Base-by-base conservation (phyloP, 441 rosid species). In the Brassica hybrid region DNA sequence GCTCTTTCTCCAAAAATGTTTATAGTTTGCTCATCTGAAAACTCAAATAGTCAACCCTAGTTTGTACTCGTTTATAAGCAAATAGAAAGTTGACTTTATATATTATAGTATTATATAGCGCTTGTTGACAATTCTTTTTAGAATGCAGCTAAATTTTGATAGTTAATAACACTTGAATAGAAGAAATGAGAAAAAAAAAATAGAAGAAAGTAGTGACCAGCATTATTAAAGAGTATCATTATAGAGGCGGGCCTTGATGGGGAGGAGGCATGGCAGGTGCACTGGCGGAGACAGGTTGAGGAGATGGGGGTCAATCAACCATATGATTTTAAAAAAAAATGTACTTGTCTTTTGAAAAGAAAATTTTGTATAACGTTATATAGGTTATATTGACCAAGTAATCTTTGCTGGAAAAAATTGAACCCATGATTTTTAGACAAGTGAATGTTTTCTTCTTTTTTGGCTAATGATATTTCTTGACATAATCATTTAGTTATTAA, bases 1-100 rank as follows among this genome's bases (percentile, higher is more conserved):
- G 41, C 52, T 17, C 18, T 62, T 69, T 63, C 65, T 69, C 48
- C 45, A 62, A 52, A 30, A 0, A 12, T 34, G 21, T 54, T 63
- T 52, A 61, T 36, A 64, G 70, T 23, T 76, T 69, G 57, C 48
- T 63, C 59, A 36, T 69, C 58, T 54, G 1, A 54, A 52, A 52
- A 59, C 65, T 21, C 57, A 54, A 52, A 62, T 62, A 4, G 70
- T 76, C 80, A 76, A 67, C 73, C 71, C 43, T 34, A 69, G 16
- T 69, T 36, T 69, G 65, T 36, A 16, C 23, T 69, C 74, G 57
- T 34, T 21, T 66, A 27, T 69, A 50, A 14, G 54, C 59, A 63
- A 56, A 34, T 69, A 19, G 38, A 50, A n/a, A 52, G 59, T 76
- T 63, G 75, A 76, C 70, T 16, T 36, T 65, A 50, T 50, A 9